phyloP scores from a whole-genome alignment of 2,329 filamentous ascomycete genomes.

The Sporothrix brasiliensis region DNA sequence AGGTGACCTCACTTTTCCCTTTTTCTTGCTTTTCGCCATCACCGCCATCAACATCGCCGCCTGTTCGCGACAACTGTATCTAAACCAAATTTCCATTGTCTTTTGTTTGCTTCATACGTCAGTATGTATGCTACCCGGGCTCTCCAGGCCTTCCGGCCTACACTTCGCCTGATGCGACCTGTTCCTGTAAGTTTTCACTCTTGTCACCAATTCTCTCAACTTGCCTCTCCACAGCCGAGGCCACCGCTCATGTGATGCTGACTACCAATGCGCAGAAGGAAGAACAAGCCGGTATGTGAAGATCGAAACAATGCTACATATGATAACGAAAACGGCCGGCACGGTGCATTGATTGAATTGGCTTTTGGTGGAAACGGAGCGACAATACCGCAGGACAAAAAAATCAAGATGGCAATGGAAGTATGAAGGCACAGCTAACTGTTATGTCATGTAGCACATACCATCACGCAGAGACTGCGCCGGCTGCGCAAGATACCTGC shows the following conservation, averaged over 20 bases:
- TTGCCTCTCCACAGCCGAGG: conserved; percentile 6
- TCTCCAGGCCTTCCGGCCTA: conserved; percentile 69
- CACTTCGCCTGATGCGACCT: conserved; percentile 67
- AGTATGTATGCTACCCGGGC: conserved; percentile 68
- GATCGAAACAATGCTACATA: background rate
- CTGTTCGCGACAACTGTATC: conserved; percentile 26
- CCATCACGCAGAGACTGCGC: conserved; percentile 91
- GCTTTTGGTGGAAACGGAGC: background rate
- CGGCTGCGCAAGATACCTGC: conserved; percentile 86
- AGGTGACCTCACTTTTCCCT: conserved; percentile 36
- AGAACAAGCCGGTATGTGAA: conserved; percentile 66
- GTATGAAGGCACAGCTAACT: background rate
- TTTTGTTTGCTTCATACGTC: background rate
- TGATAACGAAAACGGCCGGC: background rate
- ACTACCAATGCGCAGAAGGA: conserved; percentile 57
- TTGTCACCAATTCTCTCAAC: background rate
- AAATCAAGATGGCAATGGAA: background rate
- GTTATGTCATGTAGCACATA: conserved; percentile 71
- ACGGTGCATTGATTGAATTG: background rate
- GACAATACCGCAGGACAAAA: background rate
- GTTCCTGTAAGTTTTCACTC: conserved; percentile 65
- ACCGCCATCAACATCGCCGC: conserved; percentile 16
- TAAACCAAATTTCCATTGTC: conserved; percentile 40
- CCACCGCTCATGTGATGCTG: conserved; percentile 33
- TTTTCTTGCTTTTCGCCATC: conserved; percentile 4